Evolutionary conservation across 1,284 basidiomycete genomes (phyloP), one percentile per base, ranked within the genome.

Genomic region (Moesziomyces sp.): DNA sequence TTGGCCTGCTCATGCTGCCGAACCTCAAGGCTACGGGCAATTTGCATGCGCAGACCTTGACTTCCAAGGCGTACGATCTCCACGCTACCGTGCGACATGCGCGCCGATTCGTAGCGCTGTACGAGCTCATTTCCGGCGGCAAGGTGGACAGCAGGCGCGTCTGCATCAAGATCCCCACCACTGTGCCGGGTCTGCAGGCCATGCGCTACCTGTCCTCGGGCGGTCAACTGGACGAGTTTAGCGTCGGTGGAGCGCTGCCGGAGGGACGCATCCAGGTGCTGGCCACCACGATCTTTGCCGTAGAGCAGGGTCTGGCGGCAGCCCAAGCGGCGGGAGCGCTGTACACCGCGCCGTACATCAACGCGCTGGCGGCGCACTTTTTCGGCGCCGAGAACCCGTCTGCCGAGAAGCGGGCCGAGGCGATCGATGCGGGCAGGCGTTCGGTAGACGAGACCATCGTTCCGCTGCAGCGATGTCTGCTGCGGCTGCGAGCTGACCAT

Each of bases 151-250:
- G 42, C 18, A 28, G 42, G 1, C 51, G 57, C n/a, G 48, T 66
- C 19, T 59, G 56, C 35, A 66, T 66, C 63, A 66, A 66, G 40
- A 58, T 58, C 44, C 56, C 63, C 21, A 35, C 56, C 48, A 66
- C 63, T 33, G 50, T 66, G 19, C 56, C 63, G 3, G 63, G 63
- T 1, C 33, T 66, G 8, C 63, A 66, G 47, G 63, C 63, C n/a
- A 66, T 66, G 63, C 63, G 63, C 19, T 66, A 54, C 33, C 52
- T 66, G 14, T 66, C 63, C 2, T 66, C 63, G 10, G 63, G 54
- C 11, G 63, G 63, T 16, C 18, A 53, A 18, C 23, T 55, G 28
- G 52, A 66, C 28, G 63, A 59, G 38, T 59, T 26, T n/a, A 6
- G 55, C 16, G 46, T 66, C 23, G 63, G 63, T 9, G 57, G 52